A percentile compares a stretch with the other conserved stretches of the same genome.
These are phyloP conservation scores for Lotus japonicus DNA, from an alignment of 306 rosid species.

Conservation along the genomic window DNA sequence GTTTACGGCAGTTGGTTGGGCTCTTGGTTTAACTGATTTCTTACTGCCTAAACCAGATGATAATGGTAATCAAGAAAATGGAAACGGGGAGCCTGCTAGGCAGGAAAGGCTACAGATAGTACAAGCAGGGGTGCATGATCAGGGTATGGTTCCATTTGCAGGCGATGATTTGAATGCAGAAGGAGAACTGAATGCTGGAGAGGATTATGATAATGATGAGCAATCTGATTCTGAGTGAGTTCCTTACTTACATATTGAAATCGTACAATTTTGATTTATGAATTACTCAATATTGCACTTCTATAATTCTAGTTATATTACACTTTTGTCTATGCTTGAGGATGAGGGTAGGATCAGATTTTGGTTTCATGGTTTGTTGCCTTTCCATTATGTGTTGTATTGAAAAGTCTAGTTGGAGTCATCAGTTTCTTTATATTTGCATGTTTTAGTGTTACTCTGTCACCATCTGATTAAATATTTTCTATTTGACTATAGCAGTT, in stretches of 20 bases:
- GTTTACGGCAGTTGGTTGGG: conserved; percentile 98
- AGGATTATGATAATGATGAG: conserved; percentile 76
- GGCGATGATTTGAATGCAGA: conserved; percentile 56
- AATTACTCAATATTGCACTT: background rate
- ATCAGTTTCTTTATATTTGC: background rate
- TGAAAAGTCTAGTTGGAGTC: background rate
- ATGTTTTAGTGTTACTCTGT: background rate
- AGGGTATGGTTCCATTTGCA: conserved; percentile 49
- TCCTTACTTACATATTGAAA: background rate
- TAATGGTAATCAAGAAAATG: conserved; percentile 70
- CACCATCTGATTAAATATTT: conserved; percentile 12
- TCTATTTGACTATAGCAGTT: conserved; percentile 38
- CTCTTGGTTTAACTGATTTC: conserved; percentile 86
- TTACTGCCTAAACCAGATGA: conserved; percentile 87
- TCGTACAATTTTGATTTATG: background rate
- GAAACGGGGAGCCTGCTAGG: conserved; percentile 81
- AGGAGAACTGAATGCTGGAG: conserved; percentile 19
- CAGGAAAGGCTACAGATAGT: conserved; percentile 72
- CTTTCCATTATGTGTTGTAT: conserved; percentile 3
- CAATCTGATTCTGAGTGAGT: conserved; percentile 97
- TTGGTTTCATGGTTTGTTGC: background rate
- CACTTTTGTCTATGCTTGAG: background rate
- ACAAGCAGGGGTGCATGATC: conserved; percentile 61
- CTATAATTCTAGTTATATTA: background rate
- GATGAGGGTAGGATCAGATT: background rate